These are phyloP conservation scores for Lentinula lateritia DNA, from an alignment of 768 basidiomycete species.

Conservation along the genomic window DNA sequence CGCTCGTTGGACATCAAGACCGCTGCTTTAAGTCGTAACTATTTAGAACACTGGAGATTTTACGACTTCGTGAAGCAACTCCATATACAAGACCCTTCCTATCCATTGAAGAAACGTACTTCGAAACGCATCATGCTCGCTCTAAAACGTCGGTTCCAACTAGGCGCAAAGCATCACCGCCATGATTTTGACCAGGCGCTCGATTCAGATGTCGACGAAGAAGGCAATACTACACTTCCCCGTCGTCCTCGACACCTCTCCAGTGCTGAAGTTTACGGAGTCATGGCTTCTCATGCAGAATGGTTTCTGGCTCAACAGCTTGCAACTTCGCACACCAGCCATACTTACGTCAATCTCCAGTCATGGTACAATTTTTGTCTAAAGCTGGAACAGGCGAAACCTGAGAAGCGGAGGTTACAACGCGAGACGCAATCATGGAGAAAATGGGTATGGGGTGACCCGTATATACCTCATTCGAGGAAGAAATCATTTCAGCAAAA, in stretches of 20 bases:
- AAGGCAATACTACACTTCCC: slow-evolving; percentile 19
- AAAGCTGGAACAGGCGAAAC: background rate
- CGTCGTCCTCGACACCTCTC: slow-evolving; percentile 31
- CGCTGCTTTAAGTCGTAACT: background rate
- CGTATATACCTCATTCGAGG: background rate
- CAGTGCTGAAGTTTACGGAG: slow-evolving; percentile 28
- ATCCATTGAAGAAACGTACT: slow-evolving; percentile 18
- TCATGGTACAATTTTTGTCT: slow-evolving; percentile 4
- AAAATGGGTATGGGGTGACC: background rate
- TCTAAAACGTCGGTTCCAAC: slow-evolving; percentile 22
- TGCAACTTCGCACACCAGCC: background rate
- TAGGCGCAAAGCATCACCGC: slow-evolving; percentile 15
- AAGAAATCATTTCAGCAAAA: background rate
- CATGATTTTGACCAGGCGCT: slow-evolving; percentile 10
- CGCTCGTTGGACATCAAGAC: background rate
- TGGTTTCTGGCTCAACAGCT: slow-evolving; percentile 30
- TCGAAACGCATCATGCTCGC: slow-evolving; percentile 29
- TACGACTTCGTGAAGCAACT: background rate
- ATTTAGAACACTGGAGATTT: slow-evolving; percentile 5
- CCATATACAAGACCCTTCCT: background rate
- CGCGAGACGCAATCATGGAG: background rate
- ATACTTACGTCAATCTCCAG: background rate
- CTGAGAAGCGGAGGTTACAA: background rate
- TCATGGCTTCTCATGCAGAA: slow-evolving; percentile 30
- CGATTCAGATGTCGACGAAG: slow-evolving; percentile 22